Evolutionary conservation across 2,329 filamentous ascomycete species (phyloP).

Genomic region (Neonectria sp.): DNA sequence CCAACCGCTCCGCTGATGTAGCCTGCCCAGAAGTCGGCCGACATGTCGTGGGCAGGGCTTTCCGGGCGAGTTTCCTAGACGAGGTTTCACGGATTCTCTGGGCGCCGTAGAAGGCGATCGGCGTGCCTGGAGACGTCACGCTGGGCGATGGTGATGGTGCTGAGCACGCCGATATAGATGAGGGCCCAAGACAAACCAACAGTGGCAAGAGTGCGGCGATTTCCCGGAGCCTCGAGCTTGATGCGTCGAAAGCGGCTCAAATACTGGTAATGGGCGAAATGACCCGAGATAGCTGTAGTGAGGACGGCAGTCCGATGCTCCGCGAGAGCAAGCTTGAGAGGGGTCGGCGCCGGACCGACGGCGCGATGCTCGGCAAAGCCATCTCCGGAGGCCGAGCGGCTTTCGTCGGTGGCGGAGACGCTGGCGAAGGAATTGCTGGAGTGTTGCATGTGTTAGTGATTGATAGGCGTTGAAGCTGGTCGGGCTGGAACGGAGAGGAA

Average conservation of each 20-base stretch:
- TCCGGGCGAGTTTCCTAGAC: not conserved
- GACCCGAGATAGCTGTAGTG: slow-evolving; percentile 42
- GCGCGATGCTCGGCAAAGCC: slow-evolving; percentile 44
- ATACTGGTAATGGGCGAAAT: slow-evolving; percentile 48
- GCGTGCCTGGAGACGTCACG: slow-evolving; percentile 35
- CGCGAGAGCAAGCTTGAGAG: slow-evolving; percentile 44
- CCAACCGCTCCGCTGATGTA: slow-evolving; percentile 89
- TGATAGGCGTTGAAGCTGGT: slow-evolving; percentile 25
- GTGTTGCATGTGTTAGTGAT: slow-evolving; percentile 40
- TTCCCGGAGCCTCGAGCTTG: slow-evolving; percentile 35
- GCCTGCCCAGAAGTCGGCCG: slow-evolving; percentile 93
- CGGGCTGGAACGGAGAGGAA: not conserved
- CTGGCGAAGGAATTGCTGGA: slow-evolving; percentile 34
- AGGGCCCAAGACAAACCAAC: slow-evolving; percentile 44
- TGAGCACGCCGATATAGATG: slow-evolving; percentile 44
- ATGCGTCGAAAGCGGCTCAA: slow-evolving; percentile 39
- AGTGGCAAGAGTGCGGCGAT: slow-evolving; percentile 39
- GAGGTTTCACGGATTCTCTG: slow-evolving; percentile 24
- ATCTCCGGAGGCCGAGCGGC: slow-evolving; percentile 44
- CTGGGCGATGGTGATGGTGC: slow-evolving; percentile 42
- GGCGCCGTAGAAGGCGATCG: slow-evolving; percentile 26
- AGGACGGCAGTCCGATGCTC: slow-evolving; percentile 43
- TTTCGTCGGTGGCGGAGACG: slow-evolving; percentile 42
- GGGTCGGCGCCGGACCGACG: slow-evolving; percentile 44
- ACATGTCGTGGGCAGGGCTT: slow-evolving; percentile 71